Conservation (phyloP, 441 rosid genomes). For the Bocquillonia castaneifolia region DNA sequence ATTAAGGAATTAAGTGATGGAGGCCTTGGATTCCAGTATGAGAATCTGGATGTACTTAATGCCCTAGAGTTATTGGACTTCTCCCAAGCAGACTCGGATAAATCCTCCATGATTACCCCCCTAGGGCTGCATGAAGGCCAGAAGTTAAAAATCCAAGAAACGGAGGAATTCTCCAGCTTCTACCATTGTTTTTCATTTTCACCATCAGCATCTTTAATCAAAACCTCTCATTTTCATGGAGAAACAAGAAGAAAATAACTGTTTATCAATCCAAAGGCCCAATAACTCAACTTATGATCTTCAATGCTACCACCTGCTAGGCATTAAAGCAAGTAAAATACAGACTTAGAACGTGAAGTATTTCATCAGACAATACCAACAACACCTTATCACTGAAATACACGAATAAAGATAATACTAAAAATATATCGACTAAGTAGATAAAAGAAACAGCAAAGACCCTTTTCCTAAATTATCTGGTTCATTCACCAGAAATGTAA, state of each 20-base stretch:
- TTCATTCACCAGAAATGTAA: slow-evolving; percentile 2
- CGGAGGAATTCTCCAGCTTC: slow-evolving; percentile 38
- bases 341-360: slow-evolving; percentile 17
- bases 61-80: slow-evolving; percentile 57
- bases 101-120: slow-evolving; percentile 76
- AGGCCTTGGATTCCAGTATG: slow-evolving; percentile 45
- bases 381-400: slow-evolving; percentile 10
- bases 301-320: slow-evolving; percentile 25
- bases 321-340: slow-evolving; percentile 12
- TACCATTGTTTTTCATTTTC: slow-evolving; percentile 30
- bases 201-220: slow-evolving; percentile 46
- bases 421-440: not conserved
- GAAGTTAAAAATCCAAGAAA: slow-evolving; percentile 32
- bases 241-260: slow-evolving; percentile 17
- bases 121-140: slow-evolving; percentile 43
- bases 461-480: not conserved
- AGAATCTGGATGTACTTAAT: slow-evolving; percentile 49
- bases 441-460: not conserved
- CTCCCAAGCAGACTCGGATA: slow-evolving; percentile 64
- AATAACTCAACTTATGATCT: slow-evolving; percentile 22
- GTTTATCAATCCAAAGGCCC: slow-evolving; percentile 20
- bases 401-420: not conserved
- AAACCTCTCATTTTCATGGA: slow-evolving; percentile 34
- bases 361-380: slow-evolving; percentile 17
- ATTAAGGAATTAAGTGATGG: slow-evolving; percentile 29